phyloP scores from a whole-genome alignment of 164 flowering plant genomes.

The Nymphaea thermarum region DNA sequence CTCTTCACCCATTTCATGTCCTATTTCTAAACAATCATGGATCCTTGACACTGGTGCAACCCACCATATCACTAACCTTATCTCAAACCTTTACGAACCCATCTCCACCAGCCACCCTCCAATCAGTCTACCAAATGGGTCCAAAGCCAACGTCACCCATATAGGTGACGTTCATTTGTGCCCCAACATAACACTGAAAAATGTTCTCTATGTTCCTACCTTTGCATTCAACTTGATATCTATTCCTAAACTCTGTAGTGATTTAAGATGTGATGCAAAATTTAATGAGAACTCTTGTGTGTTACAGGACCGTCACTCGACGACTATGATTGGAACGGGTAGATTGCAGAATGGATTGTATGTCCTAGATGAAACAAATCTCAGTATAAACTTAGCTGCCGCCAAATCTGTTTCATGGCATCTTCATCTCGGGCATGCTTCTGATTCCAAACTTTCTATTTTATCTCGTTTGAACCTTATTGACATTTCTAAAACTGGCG shows the following conservation, averaged over 20 bases:
- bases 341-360: neutral
- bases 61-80: neutral
- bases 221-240: neutral
- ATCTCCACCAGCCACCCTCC: neutral
- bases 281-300: neutral
- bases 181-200: neutral
- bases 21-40: neutral
- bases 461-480: neutral
- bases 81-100: neutral
- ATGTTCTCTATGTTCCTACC: neutral
- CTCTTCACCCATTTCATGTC: too few relatives aligned
- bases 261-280: neutral
- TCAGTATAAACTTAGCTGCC: neutral
- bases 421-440: neutral
- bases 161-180: neutral
- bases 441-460: neutral
- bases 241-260: neutral
- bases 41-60: neutral
- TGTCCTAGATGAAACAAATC: neutral
- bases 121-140: neutral
- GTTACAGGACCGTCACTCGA: neutral
- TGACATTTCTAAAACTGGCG: neutral
- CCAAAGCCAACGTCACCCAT: neutral
- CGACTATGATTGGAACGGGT: constrained; percentile 1
- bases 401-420: neutral